A percentile compares a stretch with the other conserved stretches of the same genome.
phyloP scores from a whole-genome alignment of 768 basidiomycete genomes.

The Amanita rubescens region DNA sequence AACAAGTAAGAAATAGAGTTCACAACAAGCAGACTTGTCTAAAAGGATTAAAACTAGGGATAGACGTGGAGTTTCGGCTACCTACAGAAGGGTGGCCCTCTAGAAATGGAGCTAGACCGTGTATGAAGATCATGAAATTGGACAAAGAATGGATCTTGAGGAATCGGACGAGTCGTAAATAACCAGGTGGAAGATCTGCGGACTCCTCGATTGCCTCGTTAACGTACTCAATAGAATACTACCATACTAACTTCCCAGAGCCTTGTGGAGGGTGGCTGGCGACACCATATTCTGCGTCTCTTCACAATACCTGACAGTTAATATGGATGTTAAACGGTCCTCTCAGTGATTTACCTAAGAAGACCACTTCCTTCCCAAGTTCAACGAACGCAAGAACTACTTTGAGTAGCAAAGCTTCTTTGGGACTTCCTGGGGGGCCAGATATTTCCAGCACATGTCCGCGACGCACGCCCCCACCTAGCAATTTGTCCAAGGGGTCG shows the following conservation, averaged over 20 bases:
- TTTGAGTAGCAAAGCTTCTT: conserved; percentile 46
- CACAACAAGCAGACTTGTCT: conserved; percentile 58
- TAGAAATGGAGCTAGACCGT: conserved; percentile 43
- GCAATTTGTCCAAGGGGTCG: conserved; percentile 45
- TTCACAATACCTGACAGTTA: conserved; percentile 17
- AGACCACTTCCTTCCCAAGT: conserved; percentile 45
- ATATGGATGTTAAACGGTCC: neutral
- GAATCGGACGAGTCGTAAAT: conserved; percentile 28
- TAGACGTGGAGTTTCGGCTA: conserved; percentile 3
- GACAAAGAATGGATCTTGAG: conserved; percentile 37
- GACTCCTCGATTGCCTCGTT: conserved; percentile 10
- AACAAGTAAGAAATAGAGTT: conserved; percentile 65
- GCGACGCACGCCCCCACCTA: conserved; percentile 55
- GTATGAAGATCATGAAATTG: conserved; percentile 52
- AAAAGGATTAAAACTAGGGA: neutral
- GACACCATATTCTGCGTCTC: conserved; percentile 41
- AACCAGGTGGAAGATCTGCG: conserved; percentile 12
- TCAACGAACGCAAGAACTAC: conserved; percentile 43
- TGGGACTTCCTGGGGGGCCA: conserved; percentile 67
- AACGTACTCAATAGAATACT: conserved; percentile 14
- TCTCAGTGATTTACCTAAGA: conserved; percentile 45
- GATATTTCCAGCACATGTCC: conserved; percentile 67
- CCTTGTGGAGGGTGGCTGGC: conserved; percentile 22
- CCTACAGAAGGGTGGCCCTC: conserved; percentile 39
- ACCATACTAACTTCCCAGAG: conserved; percentile 20